Conservation (phyloP, 495 filamentous ascomycete genomes). For the Aspergillus leporis region DNA sequence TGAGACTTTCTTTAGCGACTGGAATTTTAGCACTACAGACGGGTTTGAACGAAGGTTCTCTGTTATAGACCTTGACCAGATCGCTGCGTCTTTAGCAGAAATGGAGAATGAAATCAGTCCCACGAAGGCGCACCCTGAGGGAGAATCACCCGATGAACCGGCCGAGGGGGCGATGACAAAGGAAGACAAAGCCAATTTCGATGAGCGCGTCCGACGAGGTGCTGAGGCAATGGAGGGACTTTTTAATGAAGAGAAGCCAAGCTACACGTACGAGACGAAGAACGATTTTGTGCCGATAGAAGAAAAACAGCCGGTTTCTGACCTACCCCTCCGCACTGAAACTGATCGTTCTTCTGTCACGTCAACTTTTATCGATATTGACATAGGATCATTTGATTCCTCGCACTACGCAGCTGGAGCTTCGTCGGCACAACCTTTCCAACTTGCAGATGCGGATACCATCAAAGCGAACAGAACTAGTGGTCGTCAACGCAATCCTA, state of each 20-base stretch:
- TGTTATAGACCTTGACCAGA: constrained; percentile 47
- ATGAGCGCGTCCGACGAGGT: constrained; percentile 50
- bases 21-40: constrained; percentile 90
- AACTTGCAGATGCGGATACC: constrained; percentile 51
- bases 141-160: constrained; percentile 26
- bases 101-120: constrained; percentile 37
- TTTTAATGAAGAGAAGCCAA: constrained; percentile 48
- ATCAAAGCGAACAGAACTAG: constrained; percentile 51
- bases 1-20: constrained; percentile 61
- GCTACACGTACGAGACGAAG: constrained; percentile 50
- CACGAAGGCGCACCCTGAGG: constrained; percentile 23
- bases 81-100: constrained; percentile 44
- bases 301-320: constrained; percentile 35
- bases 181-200: constrained; percentile 46
- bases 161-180: constrained; percentile 32
- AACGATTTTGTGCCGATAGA: constrained; percentile 47
- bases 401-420: constrained; percentile 50
- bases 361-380: constrained; percentile 50
- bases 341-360: constrained; percentile 51
- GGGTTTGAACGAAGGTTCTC: constrained; percentile 69
- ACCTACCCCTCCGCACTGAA: constrained; percentile 51
- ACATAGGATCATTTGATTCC: constrained; percentile 49
- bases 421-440: constrained; percentile 44
- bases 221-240: constrained; percentile 49
- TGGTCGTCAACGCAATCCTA: constrained; percentile 38